phyloP scores from a whole-genome alignment of 2,329 filamentous ascomycete genomes.

The Hymenoscyphus fructigenus region DNA sequence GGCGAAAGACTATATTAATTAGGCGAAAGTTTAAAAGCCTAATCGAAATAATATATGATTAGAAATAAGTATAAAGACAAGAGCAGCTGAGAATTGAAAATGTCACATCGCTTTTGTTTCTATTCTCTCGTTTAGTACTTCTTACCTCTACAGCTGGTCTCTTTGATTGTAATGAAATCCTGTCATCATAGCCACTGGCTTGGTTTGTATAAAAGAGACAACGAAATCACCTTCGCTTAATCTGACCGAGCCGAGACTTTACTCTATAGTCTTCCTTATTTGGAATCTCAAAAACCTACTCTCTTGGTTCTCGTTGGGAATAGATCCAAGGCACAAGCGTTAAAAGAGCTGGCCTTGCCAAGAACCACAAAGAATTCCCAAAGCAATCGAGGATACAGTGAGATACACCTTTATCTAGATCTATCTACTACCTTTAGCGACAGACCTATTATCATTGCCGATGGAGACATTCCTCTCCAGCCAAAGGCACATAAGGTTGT shows the following conservation, averaged over 20 bases:
- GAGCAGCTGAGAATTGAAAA: not conserved
- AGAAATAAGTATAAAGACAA: not conserved
- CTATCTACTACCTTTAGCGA: conserved; percentile 24
- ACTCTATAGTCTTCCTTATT: conserved; percentile 29
- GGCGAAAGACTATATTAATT: too few relatives aligned
- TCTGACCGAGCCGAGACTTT: conserved; percentile 19
- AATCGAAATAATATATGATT: not conserved
- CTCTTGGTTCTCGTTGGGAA: conserved; percentile 29
- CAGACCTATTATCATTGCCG: conserved; percentile 27
- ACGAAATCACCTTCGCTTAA: conserved; percentile 25
- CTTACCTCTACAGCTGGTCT: not conserved
- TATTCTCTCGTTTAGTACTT: not conserved
- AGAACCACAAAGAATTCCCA: conserved; percentile 20
- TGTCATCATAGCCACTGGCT: conserved; percentile 31
- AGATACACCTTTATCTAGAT: conserved; percentile 30
- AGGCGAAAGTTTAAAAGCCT: not conserved
- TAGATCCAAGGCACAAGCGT: conserved; percentile 28
- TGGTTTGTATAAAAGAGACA: conserved; percentile 26
- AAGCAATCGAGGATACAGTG: conserved; percentile 19
- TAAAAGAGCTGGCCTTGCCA: conserved; percentile 25
- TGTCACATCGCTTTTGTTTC: not conserved
- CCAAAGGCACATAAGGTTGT: conserved; percentile 15
- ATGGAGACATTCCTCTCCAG: conserved; percentile 22
- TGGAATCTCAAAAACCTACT: conserved; percentile 24
- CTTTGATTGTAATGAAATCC: conserved; percentile 22